Percentiles rank a stretch among this genome's conserved stretches.
These are phyloP conservation scores for Cryptococcus wingfieldii DNA, from an alignment of 1,284 basidiomycete species.

Conservation along the genomic window DNA sequence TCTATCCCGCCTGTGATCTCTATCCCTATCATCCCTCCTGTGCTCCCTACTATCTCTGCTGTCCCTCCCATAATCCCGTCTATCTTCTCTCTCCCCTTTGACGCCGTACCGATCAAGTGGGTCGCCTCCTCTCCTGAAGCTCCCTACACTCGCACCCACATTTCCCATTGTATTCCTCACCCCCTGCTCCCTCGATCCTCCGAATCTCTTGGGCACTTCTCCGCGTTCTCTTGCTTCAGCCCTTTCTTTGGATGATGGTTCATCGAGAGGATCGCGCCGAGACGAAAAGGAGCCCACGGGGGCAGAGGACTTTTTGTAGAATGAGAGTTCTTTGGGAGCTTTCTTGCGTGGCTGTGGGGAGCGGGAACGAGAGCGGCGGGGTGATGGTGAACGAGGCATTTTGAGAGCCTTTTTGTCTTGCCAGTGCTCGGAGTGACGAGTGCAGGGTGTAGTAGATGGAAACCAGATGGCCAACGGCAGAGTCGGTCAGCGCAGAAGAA, in stretches of 20 bases:
- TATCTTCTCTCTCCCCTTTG: slow-evolving; percentile 11
- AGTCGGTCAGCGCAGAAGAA: too few relatives aligned
- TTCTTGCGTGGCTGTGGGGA: slow-evolving; percentile 19
- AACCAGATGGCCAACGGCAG: too few relatives aligned
- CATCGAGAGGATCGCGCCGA: slow-evolving; percentile 36
- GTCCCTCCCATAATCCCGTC: slow-evolving; percentile 2
- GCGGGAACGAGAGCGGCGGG: slow-evolving; percentile 19
- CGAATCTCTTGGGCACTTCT: slow-evolving; percentile 41
- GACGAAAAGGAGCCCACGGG: slow-evolving; percentile 29
- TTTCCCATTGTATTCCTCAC: slow-evolving; percentile 45
- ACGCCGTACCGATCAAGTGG: slow-evolving; percentile 38
- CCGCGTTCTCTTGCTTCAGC: slow-evolving; percentile 37
- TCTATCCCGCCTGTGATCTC: slow-evolving; percentile 7
- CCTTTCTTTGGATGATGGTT: slow-evolving; percentile 33
- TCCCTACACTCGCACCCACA: slow-evolving; percentile 25
- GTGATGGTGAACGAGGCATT: slow-evolving; percentile 36
- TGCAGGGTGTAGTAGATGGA: too few relatives aligned
- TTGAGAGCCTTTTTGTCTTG: too few relatives aligned
- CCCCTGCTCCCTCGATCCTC: slow-evolving; percentile 42
- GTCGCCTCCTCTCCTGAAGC: slow-evolving; percentile 31
- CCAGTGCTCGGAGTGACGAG: too few relatives aligned
- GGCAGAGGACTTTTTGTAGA: slow-evolving; percentile 46
- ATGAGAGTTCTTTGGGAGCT: slow-evolving; percentile 45
- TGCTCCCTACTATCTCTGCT: slow-evolving; percentile 12
- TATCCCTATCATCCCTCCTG: slow-evolving; percentile 10